Conservation (phyloP, 1,284 basidiomycete genomes). For the Ceratobasidium sp. region DNA sequence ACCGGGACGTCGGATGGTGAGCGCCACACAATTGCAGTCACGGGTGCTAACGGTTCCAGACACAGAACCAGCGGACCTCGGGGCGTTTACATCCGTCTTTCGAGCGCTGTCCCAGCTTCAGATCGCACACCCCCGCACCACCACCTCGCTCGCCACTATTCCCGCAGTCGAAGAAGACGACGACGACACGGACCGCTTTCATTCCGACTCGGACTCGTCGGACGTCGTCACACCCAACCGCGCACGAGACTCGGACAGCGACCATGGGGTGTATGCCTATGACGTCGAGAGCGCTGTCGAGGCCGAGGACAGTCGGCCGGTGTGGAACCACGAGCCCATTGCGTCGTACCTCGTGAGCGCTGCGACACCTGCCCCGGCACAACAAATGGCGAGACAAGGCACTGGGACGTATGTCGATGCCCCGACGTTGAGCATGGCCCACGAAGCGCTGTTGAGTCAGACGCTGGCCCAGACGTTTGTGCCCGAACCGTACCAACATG, state of each 20-base stretch:
- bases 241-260: constrained; percentile 5
- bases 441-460: constrained; percentile 32
- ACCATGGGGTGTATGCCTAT: not conserved
- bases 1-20: constrained; percentile 69
- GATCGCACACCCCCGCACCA: constrained; percentile 50
- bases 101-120: constrained; percentile 68
- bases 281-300: constrained; percentile 46
- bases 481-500: constrained; percentile 16
- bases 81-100: constrained; percentile 73
- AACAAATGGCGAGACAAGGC: constrained; percentile 47
- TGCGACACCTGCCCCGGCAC: constrained; percentile 43
- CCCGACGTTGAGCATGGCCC: constrained; percentile 3
- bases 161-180: constrained; percentile 5
- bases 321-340: constrained; percentile 69
- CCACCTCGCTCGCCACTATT: constrained; percentile 11
- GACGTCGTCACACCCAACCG: constrained; percentile 27
- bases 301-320: constrained; percentile 55
- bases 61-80: constrained; percentile 73
- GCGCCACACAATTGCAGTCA: constrained; percentile 41
- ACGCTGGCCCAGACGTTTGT: constrained; percentile 15
- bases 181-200: constrained; percentile 34
- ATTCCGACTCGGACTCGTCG: not conserved
- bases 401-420: constrained; percentile 44
- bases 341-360: constrained; percentile 59
- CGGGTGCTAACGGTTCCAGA: constrained; percentile 7